Base-by-base conservation (phyloP, 371 early-diverging fungal genomes). In the Mucor indicus region DNA sequence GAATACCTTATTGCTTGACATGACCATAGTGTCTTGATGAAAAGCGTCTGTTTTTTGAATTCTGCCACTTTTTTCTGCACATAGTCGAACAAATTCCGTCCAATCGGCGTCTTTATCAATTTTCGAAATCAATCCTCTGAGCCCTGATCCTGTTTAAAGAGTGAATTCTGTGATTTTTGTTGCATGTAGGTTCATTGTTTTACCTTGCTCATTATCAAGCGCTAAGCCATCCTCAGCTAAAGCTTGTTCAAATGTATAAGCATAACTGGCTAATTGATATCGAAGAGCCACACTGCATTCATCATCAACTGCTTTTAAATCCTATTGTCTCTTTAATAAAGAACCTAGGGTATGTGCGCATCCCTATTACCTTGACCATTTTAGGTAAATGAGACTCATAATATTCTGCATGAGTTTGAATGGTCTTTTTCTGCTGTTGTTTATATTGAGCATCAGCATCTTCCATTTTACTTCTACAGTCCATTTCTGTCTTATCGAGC, bases 401-500 rank as follows among this genome's bases (percentile, higher is more conserved):
- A 56, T 83, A 91, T 10, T 73, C 75, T 25, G 77, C 68, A 0
- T 89, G 75, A 19, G 78, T 51, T 9, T 59, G 57, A 50, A 87
- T 87, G 16, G 89, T 80, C 37, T 62, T 40, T 4, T 64, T 62
- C 10, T 89, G 67, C 44, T 89, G 89, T 25, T 60, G 39, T 56
- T 84, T 84, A 63, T 91, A 91, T 39, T 83, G 80, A 3, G 61
- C 50, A 38, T 81, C 68, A 4, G 87, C 83, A 29, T 89, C 91
- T 38, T 88, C 88, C 49, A 87, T 86, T 30, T 64, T 59, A 44
- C 76, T 75, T 23, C 83, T 71, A n/a, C n/a, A n/a, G n/a, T n/a
- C n/a, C n/a, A n/a, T n/a, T n/a, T n/a, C n/a, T n/a, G n/a, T n/a
- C n/a, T n/a, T n/a, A n/a, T n/a, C n/a, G n/a, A n/a, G n/a, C n/a